phyloP scores from a whole-genome alignment of 805 yeast species.

The Yarrowia hollandica region DNA sequence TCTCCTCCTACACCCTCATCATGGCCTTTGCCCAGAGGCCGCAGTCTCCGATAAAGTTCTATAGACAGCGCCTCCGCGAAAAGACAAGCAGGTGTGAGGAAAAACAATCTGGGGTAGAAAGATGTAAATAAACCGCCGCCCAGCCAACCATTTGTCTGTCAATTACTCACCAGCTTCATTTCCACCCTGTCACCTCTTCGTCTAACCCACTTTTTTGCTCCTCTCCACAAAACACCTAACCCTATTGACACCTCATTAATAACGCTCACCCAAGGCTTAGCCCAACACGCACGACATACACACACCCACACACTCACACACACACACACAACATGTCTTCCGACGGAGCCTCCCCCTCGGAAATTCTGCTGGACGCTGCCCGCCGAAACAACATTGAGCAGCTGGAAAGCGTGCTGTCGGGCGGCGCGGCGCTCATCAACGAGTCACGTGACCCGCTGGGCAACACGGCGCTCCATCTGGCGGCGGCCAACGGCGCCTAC shows the following conservation, averaged over 20 bases:
- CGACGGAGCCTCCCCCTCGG: constrained; percentile 73
- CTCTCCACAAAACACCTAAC: not conserved
- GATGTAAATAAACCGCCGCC: no score
- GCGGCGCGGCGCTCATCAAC: constrained; percentile 54
- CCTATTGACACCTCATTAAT: constrained; percentile 24
- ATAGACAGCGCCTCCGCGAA: no score
- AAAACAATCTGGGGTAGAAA: no score
- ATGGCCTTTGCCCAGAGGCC: no score
- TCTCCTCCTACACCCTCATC: no score
- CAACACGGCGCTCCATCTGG: constrained; percentile 77
- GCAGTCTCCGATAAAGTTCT: no score
- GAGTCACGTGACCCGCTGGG: constrained; percentile 72
- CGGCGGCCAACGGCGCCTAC: constrained; percentile 78
- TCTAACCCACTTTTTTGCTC: no score
- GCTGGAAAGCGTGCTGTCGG: constrained; percentile 55
- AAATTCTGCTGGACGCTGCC: constrained; percentile 82
- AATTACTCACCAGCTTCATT: no score
- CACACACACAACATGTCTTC: constrained; percentile 31
- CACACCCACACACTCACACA: not conserved
- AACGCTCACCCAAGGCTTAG: constrained; percentile 8
- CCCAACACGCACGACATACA: no score
- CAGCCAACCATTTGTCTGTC: no score
- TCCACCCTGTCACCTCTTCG: no score
- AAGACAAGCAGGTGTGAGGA: no score
- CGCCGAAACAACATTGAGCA: constrained; percentile 85